phyloP scores from a whole-genome alignment of 73 alveolate species.

The Paramecium biaurelia region DNA sequence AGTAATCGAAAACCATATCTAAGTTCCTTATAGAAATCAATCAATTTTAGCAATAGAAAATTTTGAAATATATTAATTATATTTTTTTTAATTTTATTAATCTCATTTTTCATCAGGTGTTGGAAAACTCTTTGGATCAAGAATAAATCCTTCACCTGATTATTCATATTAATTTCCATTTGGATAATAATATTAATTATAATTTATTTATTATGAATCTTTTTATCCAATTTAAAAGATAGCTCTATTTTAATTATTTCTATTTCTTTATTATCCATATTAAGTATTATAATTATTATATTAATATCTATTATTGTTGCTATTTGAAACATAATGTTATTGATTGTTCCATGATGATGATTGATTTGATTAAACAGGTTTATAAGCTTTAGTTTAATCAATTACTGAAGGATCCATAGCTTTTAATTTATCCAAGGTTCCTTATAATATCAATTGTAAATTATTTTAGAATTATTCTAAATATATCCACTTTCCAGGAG shows the following conservation, averaged over 20 bases:
- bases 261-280: background rate
- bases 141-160: constrained; percentile 9
- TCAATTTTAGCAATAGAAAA: background rate
- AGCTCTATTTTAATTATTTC: background rate
- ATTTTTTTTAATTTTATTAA: background rate
- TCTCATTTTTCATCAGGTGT: constrained; percentile 34
- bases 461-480: background rate
- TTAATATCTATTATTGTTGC: background rate
- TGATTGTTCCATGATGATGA: background rate
- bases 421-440: background rate
- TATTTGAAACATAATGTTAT: background rate
- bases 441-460: background rate
- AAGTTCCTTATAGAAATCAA: background rate
- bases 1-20: background rate
- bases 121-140: constrained; percentile 20
- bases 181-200: background rate
- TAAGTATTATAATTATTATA: background rate
- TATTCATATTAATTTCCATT: background rate
- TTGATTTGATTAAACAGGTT: background rate
- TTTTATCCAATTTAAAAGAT: background rate
- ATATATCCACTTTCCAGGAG: background rate
- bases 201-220: background rate
- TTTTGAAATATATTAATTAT: background rate
- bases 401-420: constrained; percentile 10
- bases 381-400: background rate